Base-by-base conservation (phyloP, 202 grass and related monocot genomes). In the Hordeum pubiflorum region DNA sequence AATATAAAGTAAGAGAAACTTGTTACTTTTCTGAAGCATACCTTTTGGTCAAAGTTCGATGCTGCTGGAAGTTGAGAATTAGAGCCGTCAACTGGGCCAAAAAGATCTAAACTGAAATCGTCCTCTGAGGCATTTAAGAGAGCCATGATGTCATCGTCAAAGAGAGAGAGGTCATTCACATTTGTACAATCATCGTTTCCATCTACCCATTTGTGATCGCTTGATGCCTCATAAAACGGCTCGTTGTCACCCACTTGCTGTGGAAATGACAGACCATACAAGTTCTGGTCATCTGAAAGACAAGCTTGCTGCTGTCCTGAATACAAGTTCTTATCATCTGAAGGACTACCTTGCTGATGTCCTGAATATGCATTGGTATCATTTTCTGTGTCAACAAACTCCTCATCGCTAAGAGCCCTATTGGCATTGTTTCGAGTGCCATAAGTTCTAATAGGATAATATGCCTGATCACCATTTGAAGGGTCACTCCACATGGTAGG, bases 111-210 rank as follows among this genome's bases (percentile, higher is more conserved):
- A 36, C 89, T 83, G 39, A 91, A 83, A 88, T 91, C 79, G 37
- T 83, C 61, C 15, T 93, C 92, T 3, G 87, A 61, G 24, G 90
- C 78, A 79, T 96, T 81, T 32, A 96, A 99, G 78, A 82, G 90
- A 33, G 74, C 85, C 87, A 93, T 81, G 59, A 91, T 27, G 76
- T 91, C 89, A 78, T 93, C 21, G 15, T 87, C 86, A 75, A 70
- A 84, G 38, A 72, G 58, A 41, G 50, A 21, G 39, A 82, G 58
- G 18, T 87, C 89, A 52, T 85, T 78, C 64, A 87, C 40, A 89
- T 87, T 76, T 31, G 67, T 27, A 27, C 68, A 56, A 36, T 91
- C 78, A 10, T 94, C 82, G 13, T 65, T 89, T 50, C 52, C 70
- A 77, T 63, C 69, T 6, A 43, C 69, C 88, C 83, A 85, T 77